Conservation (phyloP, 805 yeast species). For the Ogataea parapolymorpha region DNA sequence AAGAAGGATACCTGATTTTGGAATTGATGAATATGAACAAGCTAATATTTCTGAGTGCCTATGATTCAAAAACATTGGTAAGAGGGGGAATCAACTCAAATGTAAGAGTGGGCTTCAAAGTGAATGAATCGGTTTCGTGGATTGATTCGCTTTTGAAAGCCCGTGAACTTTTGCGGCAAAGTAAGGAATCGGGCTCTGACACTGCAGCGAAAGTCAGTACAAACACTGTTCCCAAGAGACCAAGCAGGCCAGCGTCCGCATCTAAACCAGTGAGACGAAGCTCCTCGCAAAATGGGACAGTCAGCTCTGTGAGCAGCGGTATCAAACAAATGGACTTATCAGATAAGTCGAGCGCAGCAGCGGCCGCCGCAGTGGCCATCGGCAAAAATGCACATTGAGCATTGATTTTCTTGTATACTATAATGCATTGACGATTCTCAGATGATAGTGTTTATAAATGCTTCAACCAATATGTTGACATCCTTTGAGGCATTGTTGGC, state of each 20-base stretch:
- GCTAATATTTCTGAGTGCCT: constrained; percentile 51
- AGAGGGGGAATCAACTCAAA: constrained; percentile 34
- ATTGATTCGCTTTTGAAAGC: constrained; percentile 67
- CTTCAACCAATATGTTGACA: constrained; percentile 66
- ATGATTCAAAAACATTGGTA: constrained; percentile 34
- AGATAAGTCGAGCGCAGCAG: constrained; percentile 17
- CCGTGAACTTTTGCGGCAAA: constrained; percentile 47
- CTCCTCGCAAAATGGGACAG: constrained; percentile 7
- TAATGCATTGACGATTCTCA: constrained; percentile 3
- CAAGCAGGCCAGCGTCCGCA: constrained; percentile 1
- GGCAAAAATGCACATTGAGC: constrained; percentile 10
- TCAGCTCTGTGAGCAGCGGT: neutral
- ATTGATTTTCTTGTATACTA: constrained; percentile 1
- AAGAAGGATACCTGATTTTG: constrained; percentile 60
- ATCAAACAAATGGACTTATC: constrained; percentile 4
- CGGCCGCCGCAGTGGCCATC: constrained; percentile 25
- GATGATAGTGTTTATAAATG: constrained; percentile 39
- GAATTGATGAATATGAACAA: constrained; percentile 57
- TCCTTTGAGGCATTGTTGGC: constrained; percentile 81
- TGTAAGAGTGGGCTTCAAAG: constrained; percentile 35
- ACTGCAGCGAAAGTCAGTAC: neutral
- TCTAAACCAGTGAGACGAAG: constrained; percentile 1
- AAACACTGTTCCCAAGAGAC: neutral
- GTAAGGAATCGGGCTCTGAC: constrained; percentile 13
- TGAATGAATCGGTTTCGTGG: constrained; percentile 58